Evolutionary conservation across 306 rosid genomes (phyloP).

Genomic region (Prinsepia uniflora): DNA sequence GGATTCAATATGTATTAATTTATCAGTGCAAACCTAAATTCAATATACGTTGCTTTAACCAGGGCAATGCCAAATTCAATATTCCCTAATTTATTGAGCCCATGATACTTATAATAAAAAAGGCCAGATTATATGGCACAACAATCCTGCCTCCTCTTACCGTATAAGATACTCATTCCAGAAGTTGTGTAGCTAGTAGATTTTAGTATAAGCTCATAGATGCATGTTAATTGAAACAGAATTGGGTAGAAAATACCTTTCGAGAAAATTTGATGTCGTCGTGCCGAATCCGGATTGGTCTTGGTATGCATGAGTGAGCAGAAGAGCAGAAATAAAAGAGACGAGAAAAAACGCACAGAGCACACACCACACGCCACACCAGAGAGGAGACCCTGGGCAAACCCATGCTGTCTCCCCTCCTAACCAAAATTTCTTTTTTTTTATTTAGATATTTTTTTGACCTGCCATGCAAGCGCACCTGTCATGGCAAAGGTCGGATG

Average conservation of each 20-base stretch:
- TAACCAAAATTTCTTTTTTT: constrained; percentile 33
- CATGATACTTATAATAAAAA: no score
- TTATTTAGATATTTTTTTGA: constrained; percentile 43
- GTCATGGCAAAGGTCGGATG: constrained; percentile 93
- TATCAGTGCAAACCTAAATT: no score
- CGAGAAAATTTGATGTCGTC: not conserved
- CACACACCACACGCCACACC: constrained; percentile 29
- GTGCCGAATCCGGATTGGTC: not conserved
- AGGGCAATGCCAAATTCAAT: no score
- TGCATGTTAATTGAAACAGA: not conserved
- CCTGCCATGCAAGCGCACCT: constrained; percentile 98
- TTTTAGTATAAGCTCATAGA: not conserved
- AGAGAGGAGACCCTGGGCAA: constrained; percentile 58
- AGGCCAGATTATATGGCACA: no score
- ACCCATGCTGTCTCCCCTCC: constrained; percentile 67
- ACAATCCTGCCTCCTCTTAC: no score
- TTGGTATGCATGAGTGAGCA: not conserved
- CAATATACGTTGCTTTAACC: no score
- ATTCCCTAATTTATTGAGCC: no score
- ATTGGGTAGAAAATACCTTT: not conserved
- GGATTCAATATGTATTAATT: no score
- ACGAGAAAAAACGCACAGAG: constrained; percentile 16
- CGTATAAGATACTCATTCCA: no score
- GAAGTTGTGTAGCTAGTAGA: not conserved
- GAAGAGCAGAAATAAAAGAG: not conserved